phyloP scores from a whole-genome alignment of 208 protist species.

The Novymonas esmeraldas region DNA sequence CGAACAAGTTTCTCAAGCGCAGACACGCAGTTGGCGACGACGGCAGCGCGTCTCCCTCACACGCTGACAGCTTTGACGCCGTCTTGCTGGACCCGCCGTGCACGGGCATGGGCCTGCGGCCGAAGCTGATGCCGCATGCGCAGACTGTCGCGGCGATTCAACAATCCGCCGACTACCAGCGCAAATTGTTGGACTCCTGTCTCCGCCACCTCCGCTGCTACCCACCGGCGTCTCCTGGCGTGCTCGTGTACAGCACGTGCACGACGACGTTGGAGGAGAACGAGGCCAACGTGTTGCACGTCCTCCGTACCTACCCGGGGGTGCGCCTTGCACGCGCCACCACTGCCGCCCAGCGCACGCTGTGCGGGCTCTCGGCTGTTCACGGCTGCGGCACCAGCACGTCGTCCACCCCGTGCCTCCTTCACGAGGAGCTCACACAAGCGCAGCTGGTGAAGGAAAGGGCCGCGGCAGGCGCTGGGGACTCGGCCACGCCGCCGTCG shows the following conservation, averaged over 20 bases:
- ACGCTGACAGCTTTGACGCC: conserved; percentile 43
- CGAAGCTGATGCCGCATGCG: conserved; percentile 56
- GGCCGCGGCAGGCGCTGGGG: neutral
- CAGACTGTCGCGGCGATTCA: conserved; percentile 36
- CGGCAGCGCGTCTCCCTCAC: neutral
- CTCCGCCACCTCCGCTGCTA: conserved; percentile 38
- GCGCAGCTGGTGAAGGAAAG: conserved; percentile 36
- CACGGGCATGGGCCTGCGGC: conserved; percentile 75
- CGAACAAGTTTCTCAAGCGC: conserved; percentile 31
- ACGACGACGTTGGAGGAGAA: conserved; percentile 82
- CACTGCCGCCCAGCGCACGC: conserved; percentile 26
- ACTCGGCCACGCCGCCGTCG: neutral
- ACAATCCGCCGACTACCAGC: conserved; percentile 70
- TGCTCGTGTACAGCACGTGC: conserved; percentile 76
- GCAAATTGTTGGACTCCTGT: conserved; percentile 69
- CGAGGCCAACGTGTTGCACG: conserved; percentile 71
- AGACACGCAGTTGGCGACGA: neutral
- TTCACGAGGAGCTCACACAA: conserved; percentile 29
- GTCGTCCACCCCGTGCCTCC: conserved; percentile 6
- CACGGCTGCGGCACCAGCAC: conserved; percentile 10
- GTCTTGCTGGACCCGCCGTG: conserved; percentile 90
- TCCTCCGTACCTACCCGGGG: conserved; percentile 42
- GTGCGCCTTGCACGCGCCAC: conserved; percentile 48
- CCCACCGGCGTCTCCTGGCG: conserved; percentile 16
- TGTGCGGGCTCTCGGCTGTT: conserved; percentile 31